These are phyloP conservation scores for Coemansia sp. DNA, from an alignment of 192 early-diverging fungal genomes.

Conservation along the genomic window DNA sequence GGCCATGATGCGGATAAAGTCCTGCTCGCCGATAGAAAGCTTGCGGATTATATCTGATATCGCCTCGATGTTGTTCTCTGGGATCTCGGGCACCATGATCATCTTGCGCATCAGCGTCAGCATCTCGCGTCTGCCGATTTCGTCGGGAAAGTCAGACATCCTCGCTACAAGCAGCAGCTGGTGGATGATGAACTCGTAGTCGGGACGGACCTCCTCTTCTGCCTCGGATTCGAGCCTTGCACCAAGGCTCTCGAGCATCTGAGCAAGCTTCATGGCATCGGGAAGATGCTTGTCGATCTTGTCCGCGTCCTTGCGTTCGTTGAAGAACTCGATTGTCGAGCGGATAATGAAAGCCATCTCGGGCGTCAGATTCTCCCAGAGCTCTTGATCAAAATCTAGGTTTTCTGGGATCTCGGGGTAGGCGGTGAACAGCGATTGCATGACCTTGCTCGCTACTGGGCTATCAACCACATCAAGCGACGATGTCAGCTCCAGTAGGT, in stretches of 20 bases:
- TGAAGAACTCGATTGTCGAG: constrained; percentile 48
- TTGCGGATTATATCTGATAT: constrained; percentile 77
- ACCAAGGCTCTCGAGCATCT: constrained; percentile 47
- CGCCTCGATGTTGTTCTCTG: constrained; percentile 71
- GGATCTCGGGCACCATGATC: constrained; percentile 70
- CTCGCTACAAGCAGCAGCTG: constrained; percentile 74
- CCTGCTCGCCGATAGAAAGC: constrained; percentile 76
- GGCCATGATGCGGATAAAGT: constrained; percentile 83
- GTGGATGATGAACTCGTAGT: constrained; percentile 54
- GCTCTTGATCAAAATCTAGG: constrained; percentile 58
- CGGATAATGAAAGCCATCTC: constrained; percentile 57
- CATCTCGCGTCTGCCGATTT: constrained; percentile 83
- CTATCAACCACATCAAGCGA: constrained; percentile 73
- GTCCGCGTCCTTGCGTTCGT: constrained; percentile 57
- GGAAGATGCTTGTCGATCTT: constrained; percentile 67
- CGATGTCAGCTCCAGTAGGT: constrained; percentile 72
- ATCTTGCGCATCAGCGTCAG: constrained; percentile 76
- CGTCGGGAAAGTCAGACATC: constrained; percentile 82
- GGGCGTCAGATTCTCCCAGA: constrained; percentile 57
- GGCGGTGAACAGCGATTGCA: constrained; percentile 64
- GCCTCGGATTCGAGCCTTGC: constrained; percentile 42
- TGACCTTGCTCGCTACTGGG: constrained; percentile 60
- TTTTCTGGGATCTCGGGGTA: constrained; percentile 67
- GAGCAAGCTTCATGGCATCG: constrained; percentile 62
- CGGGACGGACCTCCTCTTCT: constrained; percentile 48